Percentiles rank a stretch among this genome's conserved stretches.
These are phyloP conservation scores for Backusella tuberculispora DNA, from an alignment of 192 early-diverging fungal species.

Conservation along the genomic window DNA sequence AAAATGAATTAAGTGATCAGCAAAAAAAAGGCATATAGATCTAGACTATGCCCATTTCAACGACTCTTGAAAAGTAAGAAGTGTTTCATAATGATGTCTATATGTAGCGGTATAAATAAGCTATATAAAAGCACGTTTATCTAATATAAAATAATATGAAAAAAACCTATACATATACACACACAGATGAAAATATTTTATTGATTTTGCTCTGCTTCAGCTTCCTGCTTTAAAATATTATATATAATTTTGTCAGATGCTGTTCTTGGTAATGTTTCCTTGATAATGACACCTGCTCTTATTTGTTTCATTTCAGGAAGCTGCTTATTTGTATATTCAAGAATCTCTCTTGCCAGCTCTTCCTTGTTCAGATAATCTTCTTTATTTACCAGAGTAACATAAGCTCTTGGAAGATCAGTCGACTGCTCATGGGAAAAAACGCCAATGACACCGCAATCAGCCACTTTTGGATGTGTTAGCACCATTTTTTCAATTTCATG, in stretches of 20 bases:
- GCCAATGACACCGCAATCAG: constrained; percentile 44
- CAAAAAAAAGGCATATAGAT: too few species aligned
- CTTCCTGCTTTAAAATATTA: background rate
- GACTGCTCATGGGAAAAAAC: background rate
- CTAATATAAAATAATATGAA: too few species aligned
- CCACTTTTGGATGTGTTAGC: constrained; percentile 66
- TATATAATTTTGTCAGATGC: background rate
- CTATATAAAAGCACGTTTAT: too few species aligned
- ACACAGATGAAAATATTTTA: too few species aligned
- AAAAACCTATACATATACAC: too few species aligned
- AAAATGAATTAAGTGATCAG: too few species aligned
- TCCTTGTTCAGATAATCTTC: background rate
- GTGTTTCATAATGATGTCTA: too few species aligned
- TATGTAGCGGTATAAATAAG: too few species aligned
- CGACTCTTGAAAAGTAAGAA: too few species aligned
- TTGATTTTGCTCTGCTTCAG: background rate
- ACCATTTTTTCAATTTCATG: constrained; percentile 78
- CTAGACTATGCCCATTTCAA: too few species aligned
- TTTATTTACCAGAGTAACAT: background rate
- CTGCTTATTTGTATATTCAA: background rate
- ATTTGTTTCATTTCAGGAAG: background rate
- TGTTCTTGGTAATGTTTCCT: background rate
- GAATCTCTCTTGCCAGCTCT: background rate
- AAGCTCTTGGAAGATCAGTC: background rate
- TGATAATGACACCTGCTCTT: background rate